Conservation (phyloP, 495 filamentous ascomycete genomes). For the Tuber borchii region DNA sequence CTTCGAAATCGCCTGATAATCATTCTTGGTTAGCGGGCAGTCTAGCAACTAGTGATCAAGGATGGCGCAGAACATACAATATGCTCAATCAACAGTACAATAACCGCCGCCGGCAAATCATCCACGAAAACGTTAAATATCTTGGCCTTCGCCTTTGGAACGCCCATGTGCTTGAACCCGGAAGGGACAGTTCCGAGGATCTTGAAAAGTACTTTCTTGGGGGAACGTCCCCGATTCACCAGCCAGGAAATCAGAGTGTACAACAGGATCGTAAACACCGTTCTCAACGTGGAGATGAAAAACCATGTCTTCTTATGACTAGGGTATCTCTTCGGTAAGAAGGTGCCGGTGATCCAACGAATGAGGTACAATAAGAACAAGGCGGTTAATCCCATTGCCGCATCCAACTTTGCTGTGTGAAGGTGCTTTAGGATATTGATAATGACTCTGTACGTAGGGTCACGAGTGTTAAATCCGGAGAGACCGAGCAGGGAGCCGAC, state of each 20-base stretch:
- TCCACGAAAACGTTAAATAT: constrained; percentile 58
- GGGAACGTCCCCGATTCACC: constrained; percentile 59
- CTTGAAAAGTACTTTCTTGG: constrained; percentile 53
- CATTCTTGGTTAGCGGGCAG: neutral
- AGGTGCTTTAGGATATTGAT: constrained; percentile 82
- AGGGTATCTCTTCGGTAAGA: constrained; percentile 61
- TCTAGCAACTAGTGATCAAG: neutral
- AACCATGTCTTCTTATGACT: constrained; percentile 69
- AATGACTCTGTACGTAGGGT: constrained; percentile 72
- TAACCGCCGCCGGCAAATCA: constrained; percentile 71
- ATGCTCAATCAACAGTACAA: constrained; percentile 91
- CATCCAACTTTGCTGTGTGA: constrained; percentile 61
- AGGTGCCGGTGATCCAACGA: constrained; percentile 57
- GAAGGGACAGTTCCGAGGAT: constrained; percentile 72
- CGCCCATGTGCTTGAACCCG: constrained; percentile 46
- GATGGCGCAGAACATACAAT: constrained; percentile 47
- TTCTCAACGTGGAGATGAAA: constrained; percentile 81
- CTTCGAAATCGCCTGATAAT: constrained; percentile 68
- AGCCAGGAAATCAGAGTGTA: constrained; percentile 90
- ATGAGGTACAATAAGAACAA: constrained; percentile 77
- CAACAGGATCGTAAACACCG: constrained; percentile 84
- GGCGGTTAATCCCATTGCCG: constrained; percentile 83
- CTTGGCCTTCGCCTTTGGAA: constrained; percentile 43
- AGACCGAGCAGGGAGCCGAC: constrained; percentile 80
- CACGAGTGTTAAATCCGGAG: constrained; percentile 62